Evolutionary conservation across 1,284 basidiomycete species (phyloP).

Genomic region (Gymnopus androsaceus): DNA sequence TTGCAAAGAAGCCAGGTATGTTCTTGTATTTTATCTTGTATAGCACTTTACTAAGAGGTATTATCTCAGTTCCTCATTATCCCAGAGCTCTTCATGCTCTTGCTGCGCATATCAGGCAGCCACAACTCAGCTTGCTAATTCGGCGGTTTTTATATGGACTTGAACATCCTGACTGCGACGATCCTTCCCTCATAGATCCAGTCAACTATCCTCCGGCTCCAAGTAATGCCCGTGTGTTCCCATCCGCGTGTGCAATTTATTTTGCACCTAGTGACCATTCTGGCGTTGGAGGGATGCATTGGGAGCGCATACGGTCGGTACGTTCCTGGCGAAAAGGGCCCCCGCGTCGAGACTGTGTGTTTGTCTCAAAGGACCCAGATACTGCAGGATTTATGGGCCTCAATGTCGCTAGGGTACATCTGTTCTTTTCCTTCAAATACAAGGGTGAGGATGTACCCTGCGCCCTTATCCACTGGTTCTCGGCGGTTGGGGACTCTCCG

Average conservation of each 20-base stretch:
- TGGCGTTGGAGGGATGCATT: constrained; percentile 27
- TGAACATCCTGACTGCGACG: constrained; percentile 15
- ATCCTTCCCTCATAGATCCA: not conserved
- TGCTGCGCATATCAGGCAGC: constrained; percentile 8
- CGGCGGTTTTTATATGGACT: constrained; percentile 21
- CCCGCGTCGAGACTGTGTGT: constrained; percentile 15
- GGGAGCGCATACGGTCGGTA: constrained; percentile 25
- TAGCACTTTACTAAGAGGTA: not conserved
- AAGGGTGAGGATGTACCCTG: no score
- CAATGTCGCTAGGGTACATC: constrained; percentile 6
- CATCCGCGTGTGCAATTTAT: constrained; percentile 29
- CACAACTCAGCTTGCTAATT: constrained; percentile 6
- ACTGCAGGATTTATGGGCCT: constrained; percentile 11
- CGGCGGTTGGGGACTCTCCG: no score
- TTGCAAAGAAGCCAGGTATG: not conserved
- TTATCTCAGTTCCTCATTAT: not conserved
- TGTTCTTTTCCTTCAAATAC: no score
- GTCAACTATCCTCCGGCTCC: not conserved
- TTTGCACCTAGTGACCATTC: constrained; percentile 33
- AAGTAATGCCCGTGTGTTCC: constrained; percentile 23
- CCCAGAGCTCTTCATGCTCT: not conserved
- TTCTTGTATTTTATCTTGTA: not conserved
- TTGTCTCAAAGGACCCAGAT: constrained; percentile 1
- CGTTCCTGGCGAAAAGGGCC: constrained; percentile 21
- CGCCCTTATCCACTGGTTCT: no score